Base-by-base conservation (phyloP, 495 filamentous ascomycete genomes). In the Tirmania nivea region DNA sequence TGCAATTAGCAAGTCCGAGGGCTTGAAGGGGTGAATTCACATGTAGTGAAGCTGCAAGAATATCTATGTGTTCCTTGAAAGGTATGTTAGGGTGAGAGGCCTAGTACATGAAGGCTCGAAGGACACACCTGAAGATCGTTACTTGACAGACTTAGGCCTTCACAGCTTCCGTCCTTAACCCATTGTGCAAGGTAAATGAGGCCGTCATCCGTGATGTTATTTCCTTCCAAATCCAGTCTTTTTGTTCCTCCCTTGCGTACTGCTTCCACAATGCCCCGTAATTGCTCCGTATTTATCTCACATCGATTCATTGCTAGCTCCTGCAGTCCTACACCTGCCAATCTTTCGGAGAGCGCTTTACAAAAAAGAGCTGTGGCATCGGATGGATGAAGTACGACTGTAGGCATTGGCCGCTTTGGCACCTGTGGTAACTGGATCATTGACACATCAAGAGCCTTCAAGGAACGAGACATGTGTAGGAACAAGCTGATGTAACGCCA, bases 401-500 rank as follows among this genome's bases (percentile, higher is more conserved):
- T 7, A 3, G 48, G 16, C 19, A 12, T 16, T 31, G n/a, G 11
- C 12, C 16, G n/a, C n/a, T 12, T 25, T 50, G 48, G 5, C 11
- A 12, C 20, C n/a, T 50, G n/a, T 6, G 90, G 90, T 54, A 96
- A 86, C n/a, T 75, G 77, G 57, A 93, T 80, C 59, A 83, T 81
- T 2, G 85, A 86, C 21, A 96, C 61, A 65, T 96, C 90, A 25
- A 96, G 75, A 10, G 76, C 82, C 66, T 85, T 88, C 35, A 97
- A 67, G 9, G 86, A 87, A 55, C 78, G 78, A 49, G 83, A 94
- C 66, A 95, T 80, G 63, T 94, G 80, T 20, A 94, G 70, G 63
- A 97, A 97, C 9, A 93, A 71, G 53, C 80, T 79, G 37, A 97
- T 83, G 59, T 95, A 81, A 60, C 79, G 81, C 90, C 90, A 97